Evolutionary conservation across 495 filamentous ascomycete genomes (phyloP).

Genomic region (Xylaria intraflava): DNA sequence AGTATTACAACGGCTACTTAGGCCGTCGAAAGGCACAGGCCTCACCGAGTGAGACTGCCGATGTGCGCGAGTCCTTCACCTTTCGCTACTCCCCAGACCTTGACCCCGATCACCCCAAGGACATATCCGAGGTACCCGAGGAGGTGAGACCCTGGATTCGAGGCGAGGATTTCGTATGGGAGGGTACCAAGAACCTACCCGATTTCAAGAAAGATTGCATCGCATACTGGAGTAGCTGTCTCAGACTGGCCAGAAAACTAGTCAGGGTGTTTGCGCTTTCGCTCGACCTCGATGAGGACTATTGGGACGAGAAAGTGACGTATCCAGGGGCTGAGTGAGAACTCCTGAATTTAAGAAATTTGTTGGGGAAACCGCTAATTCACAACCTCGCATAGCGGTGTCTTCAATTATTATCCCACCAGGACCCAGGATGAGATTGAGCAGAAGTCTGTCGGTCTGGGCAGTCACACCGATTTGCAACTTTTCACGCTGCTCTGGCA

Average conservation of each 20-base stretch:
- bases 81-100: constrained; percentile 40
- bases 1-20: constrained; percentile 27
- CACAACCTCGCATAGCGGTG: constrained; percentile 3
- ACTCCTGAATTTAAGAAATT: neutral
- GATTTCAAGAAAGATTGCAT: constrained; percentile 42
- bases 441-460: constrained; percentile 40
- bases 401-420: constrained; percentile 47
- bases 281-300: constrained; percentile 42
- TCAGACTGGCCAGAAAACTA: constrained; percentile 42
- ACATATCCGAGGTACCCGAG: constrained; percentile 27
- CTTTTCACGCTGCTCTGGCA: constrained; percentile 55
- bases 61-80: constrained; percentile 38
- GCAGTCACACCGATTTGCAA: constrained; percentile 54
- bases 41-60: constrained; percentile 31
- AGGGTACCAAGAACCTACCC: constrained; percentile 40
- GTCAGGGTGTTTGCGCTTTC: constrained; percentile 45
- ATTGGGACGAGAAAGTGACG: constrained; percentile 46
- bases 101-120: constrained; percentile 37
- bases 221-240: constrained; percentile 41
- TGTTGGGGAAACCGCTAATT: neutral
- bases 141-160: constrained; percentile 34
- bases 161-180: constrained; percentile 36
- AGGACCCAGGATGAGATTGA: constrained; percentile 29
- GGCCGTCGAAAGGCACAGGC: constrained; percentile 23
- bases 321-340: constrained; percentile 39